Percentiles rank a stretch among this genome's conserved stretches.
Evolutionary conservation across 768 basidiomycete genomes (phyloP).

Genomic region (Leccinum truebloodii): DNA sequence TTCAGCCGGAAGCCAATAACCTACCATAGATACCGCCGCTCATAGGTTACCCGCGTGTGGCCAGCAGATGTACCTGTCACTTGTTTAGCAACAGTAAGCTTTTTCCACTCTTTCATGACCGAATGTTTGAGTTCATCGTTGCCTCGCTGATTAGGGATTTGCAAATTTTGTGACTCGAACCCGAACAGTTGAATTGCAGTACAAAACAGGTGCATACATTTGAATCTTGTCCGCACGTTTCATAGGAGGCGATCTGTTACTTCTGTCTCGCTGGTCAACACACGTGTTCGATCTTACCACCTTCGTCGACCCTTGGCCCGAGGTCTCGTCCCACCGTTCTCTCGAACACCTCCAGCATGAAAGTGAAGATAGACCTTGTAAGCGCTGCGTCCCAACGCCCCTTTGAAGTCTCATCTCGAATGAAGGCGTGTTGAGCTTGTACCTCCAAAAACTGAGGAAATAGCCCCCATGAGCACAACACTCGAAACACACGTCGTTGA

Average conservation of each 20-base stretch:
- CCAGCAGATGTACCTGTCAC: too few relatives aligned
- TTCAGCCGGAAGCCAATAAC: too few relatives aligned
- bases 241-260: background rate
- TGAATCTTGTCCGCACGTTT: background rate
- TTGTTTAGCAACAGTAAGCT: too few relatives aligned
- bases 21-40: too few relatives aligned
- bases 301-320: slow-evolving; percentile 56
- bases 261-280: slow-evolving; percentile 40
- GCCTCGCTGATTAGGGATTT: too few relatives aligned
- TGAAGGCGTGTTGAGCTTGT: slow-evolving; percentile 96
- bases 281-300: slow-evolving; percentile 70
- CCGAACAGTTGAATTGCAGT: too few relatives aligned
- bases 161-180: too few relatives aligned
- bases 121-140: too few relatives aligned
- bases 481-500: background rate
- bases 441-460: slow-evolving; percentile 81
- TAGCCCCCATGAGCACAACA: slow-evolving; percentile 7
- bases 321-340: slow-evolving; percentile 85
- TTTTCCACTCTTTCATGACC: too few relatives aligned
- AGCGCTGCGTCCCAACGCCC: slow-evolving; percentile 96
- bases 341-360: slow-evolving; percentile 94
- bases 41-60: too few relatives aligned
- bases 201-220: too few relatives aligned
- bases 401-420: slow-evolving; percentile 89
- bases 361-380: slow-evolving; percentile 73